Evolutionary conservation across 345 rosid species (phyloP).

Genomic region (Populus ilicifolia): DNA sequence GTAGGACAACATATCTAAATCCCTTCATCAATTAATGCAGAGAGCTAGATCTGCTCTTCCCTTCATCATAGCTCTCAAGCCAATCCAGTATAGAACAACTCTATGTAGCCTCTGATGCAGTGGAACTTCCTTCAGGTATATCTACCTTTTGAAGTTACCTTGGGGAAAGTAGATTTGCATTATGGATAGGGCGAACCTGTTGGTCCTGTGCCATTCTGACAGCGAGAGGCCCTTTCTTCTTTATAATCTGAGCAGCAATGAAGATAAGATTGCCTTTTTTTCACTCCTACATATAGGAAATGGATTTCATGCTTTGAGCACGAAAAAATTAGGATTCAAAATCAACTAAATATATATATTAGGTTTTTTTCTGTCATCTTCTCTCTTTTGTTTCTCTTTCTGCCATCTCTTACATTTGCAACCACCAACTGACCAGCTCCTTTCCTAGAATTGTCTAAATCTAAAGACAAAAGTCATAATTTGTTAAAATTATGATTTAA

Average conservation of each 20-base stretch:
- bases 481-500: too few relatives aligned
- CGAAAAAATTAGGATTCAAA: too few relatives aligned
- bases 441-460: too few relatives aligned
- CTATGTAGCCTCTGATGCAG: slow-evolving; percentile 22
- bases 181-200: background rate
- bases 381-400: too few relatives aligned
- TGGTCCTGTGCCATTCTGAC: background rate
- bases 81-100: slow-evolving; percentile 24
- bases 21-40: background rate
- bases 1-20: background rate
- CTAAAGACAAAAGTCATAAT: too few relatives aligned
- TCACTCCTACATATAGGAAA: too few relatives aligned
- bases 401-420: too few relatives aligned
- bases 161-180: slow-evolving; percentile 4
- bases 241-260: background rate
- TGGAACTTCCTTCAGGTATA: slow-evolving; percentile 8
- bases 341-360: too few relatives aligned
- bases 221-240: background rate
- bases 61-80: slow-evolving; percentile 32
- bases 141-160: slow-evolving; percentile 37
- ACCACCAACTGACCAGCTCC: too few relatives aligned
- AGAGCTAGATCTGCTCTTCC: background rate
- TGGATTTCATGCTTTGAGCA: too few relatives aligned
- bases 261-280: too few relatives aligned
- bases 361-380: too few relatives aligned